Conservation (phyloP, 352 stramenopile genomes). For the Globisporangium spiculum region DNA sequence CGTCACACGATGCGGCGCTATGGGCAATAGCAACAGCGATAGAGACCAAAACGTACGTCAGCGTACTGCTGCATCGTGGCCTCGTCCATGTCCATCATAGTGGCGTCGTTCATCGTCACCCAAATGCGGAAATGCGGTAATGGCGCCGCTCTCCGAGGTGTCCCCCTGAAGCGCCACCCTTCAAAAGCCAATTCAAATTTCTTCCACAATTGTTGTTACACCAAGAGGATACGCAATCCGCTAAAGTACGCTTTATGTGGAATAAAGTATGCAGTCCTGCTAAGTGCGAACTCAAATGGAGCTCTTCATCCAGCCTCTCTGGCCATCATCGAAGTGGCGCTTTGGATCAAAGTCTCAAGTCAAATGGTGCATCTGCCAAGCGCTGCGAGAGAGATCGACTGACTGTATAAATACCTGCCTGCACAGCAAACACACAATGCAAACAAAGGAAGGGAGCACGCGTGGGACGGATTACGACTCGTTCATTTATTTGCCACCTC, state of each 20-base stretch:
- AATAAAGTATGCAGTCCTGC: not conserved
- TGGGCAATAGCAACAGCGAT: too few relatives aligned
- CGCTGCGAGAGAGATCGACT: not conserved
- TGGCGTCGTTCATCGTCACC: not conserved
- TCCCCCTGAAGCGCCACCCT: not conserved
- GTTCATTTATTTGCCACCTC: conserved; percentile 54
- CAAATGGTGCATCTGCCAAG: not conserved
- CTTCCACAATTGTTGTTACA: not conserved
- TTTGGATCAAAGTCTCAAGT: not conserved
- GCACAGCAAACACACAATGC: not conserved
- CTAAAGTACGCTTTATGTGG: not conserved
- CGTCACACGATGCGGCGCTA: not conserved
- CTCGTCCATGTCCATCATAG: conserved; percentile 40
- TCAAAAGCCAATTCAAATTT: conserved; percentile 2
- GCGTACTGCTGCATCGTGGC: conserved; percentile 70
- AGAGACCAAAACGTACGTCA: conserved; percentile 36
- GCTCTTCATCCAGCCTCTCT: not conserved
- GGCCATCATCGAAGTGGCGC: not conserved
- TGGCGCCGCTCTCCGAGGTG: not conserved
- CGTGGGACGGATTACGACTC: conserved; percentile 27
- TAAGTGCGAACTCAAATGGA: conserved; percentile 1
- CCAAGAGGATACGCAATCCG: not conserved
- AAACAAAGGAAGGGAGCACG: conserved; percentile 4
- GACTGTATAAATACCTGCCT: not conserved
- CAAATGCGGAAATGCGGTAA: not conserved